Evolutionary conservation across 768 basidiomycete species (phyloP), one percentile per base, ranked within the genome.

Genomic region (Russula sp.): DNA sequence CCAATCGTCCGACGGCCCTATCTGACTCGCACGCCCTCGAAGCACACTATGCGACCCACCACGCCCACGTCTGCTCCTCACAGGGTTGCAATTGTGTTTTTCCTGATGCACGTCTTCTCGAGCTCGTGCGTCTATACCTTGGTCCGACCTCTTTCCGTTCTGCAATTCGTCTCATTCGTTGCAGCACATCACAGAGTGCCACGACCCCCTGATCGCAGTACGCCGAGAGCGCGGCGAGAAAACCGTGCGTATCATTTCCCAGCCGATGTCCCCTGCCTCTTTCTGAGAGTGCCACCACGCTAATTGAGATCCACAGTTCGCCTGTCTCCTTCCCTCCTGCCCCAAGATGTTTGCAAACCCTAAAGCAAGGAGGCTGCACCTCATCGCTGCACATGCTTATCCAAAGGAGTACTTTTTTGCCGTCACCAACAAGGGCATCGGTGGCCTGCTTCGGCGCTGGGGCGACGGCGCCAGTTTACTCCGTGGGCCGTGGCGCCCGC

Each of bases 331-430:
- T 64, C 69, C 74, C 11, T 74, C 78, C 2, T 87, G 88, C 72
- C 68, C 78, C 43, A 79, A 82, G 56, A 67, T 78, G 11, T 95
- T 93, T 71, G 69, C 74, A 8, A 86, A 82, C 1, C 93, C 93
- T 0, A 92, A 89, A 72, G 74, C 82, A 16, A 80, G 93, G 18
- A 77, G 93, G 25, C 76, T 89, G 47, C 93, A 95, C 75, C 80
- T 96, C 56, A 90, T 95, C 49, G 79, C 86, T 67, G 82, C 78
- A 14, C 93, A 96, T 68, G 83, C 79, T 54, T 96, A 87, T 70
- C 92, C 93, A 5, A 90, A 90, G 70, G 83, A 93, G 69, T 96
- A 87, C 72, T 95, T 92, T 74, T 96, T 95, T 71, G 83, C 88
- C 20, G 87, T 96, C 20, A 93, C 90, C 16, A 94, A 94, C 74